A percentile compares a stretch with the other conserved stretches of the same genome.
These are phyloP conservation scores for Blastomyces parvus DNA, from an alignment of 2,329 filamentous ascomycete species.

Conservation along the genomic window DNA sequence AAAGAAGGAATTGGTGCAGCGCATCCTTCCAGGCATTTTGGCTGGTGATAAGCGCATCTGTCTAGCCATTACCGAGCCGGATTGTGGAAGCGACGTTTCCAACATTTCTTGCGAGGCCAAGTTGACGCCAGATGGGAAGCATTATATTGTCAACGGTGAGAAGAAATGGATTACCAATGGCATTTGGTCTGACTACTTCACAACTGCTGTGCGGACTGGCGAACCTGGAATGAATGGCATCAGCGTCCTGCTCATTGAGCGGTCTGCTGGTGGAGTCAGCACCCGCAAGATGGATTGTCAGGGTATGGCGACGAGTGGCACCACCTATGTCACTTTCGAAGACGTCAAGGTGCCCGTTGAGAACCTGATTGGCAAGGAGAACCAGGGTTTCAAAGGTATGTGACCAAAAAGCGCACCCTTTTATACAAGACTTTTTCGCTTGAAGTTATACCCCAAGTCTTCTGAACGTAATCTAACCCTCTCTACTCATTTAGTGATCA, in stretches of 20 bases:
- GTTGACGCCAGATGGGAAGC: slow-evolving; percentile 88
- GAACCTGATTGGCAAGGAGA: slow-evolving; percentile 95
- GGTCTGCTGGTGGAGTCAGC: slow-evolving; percentile 69
- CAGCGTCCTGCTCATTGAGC: slow-evolving; percentile 84
- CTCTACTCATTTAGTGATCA: slow-evolving; percentile 56
- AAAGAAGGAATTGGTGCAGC: slow-evolving; percentile 71
- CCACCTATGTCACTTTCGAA: slow-evolving; percentile 96
- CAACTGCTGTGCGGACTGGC: slow-evolving; percentile 85
- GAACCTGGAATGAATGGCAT: slow-evolving; percentile 87
- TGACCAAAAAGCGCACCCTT: neutral
- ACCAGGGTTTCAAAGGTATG: slow-evolving; percentile 83
- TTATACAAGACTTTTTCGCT: neutral
- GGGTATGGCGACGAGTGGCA: slow-evolving; percentile 90
- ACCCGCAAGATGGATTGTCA: slow-evolving; percentile 98
- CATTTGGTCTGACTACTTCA: slow-evolving; percentile 95
- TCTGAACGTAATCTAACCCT: neutral
- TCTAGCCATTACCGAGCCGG: slow-evolving; percentile 91
- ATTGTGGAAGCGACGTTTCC: slow-evolving; percentile 89
- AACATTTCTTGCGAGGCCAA: slow-evolving; percentile 95
- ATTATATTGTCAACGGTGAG: slow-evolving; percentile 98
- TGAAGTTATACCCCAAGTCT: slow-evolving; percentile 6
- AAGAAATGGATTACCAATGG: slow-evolving; percentile 99
- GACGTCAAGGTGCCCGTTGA: slow-evolving; percentile 99
- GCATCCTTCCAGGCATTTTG: slow-evolving; percentile 80
- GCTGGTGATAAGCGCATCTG: slow-evolving; percentile 95